phyloP scores from a whole-genome alignment of 768 basidiomycete genomes.

The Leccinum aurantiacum region DNA sequence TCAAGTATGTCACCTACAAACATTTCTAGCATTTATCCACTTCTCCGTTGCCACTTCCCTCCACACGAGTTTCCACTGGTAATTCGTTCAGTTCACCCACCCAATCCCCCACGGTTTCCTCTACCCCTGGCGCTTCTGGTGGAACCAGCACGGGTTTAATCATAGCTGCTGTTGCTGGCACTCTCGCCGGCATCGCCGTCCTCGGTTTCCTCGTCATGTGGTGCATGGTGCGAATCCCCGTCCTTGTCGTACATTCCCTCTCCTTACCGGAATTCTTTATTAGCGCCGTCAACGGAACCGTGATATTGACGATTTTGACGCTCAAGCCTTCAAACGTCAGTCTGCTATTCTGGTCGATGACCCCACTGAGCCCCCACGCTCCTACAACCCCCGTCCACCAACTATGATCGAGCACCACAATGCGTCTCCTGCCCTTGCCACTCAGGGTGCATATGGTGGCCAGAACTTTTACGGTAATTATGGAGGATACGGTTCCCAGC shows the following conservation, averaged over 20 bases:
- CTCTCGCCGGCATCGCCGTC: constrained; percentile 42
- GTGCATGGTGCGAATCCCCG: constrained; percentile 41
- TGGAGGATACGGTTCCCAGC: constrained; percentile 26
- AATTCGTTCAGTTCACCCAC: constrained; percentile 4
- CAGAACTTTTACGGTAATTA: constrained; percentile 30
- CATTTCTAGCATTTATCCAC: neutral
- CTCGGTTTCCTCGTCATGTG: constrained; percentile 43
- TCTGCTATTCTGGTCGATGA: constrained; percentile 63
- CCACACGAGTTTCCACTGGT: neutral
- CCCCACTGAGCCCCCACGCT: constrained; percentile 38
- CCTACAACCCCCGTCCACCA: constrained; percentile 59
- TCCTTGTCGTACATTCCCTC: neutral
- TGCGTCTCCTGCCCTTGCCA: constrained; percentile 27
- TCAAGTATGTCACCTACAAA: neutral
- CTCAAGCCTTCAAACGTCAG: constrained; percentile 58
- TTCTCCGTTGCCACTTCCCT: neutral
- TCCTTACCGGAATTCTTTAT: constrained; percentile 7
- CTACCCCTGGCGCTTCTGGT: constrained; percentile 35
- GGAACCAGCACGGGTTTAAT: constrained; percentile 33
- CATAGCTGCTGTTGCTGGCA: constrained; percentile 47
- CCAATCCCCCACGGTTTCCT: constrained; percentile 20
- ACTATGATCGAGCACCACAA: constrained; percentile 59
- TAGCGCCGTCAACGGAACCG: constrained; percentile 45
- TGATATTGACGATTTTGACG: constrained; percentile 47
- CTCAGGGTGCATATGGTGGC: constrained; percentile 17